Conservation (phyloP, 495 filamentous ascomycete species). For the Penicillium malachiteum region DNA sequence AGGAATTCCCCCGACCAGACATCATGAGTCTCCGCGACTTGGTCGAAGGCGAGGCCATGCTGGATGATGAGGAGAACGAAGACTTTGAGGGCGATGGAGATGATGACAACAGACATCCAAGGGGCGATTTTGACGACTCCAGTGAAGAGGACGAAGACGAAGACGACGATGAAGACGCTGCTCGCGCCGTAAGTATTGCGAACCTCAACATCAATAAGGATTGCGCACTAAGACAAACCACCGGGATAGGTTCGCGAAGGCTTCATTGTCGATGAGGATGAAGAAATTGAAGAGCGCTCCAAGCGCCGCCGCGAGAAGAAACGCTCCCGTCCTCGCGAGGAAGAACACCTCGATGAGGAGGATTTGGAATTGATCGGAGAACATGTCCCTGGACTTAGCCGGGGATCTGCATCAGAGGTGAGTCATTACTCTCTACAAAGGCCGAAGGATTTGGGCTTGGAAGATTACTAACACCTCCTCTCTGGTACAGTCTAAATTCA, state of each 20-base stretch:
- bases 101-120: conserved; percentile 39
- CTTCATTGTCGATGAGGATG: conserved; percentile 94
- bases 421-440: not conserved
- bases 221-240: not conserved
- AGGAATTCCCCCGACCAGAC: conserved; percentile 26
- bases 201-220: not conserved
- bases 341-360: conserved; percentile 89
- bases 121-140: conserved; percentile 67
- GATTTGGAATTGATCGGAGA: conserved; percentile 93
- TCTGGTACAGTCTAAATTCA: conserved; percentile 73
- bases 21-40: conserved; percentile 76
- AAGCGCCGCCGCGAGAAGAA: conserved; percentile 61
- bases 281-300: conserved; percentile 68
- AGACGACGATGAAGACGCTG: conserved; percentile 85
- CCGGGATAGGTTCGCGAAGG: conserved; percentile 74
- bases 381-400: conserved; percentile 65
- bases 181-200: conserved; percentile 43
- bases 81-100: conserved; percentile 64
- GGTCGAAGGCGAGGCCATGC: conserved; percentile 78
- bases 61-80: conserved; percentile 89
- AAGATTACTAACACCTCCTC: conserved; percentile 2
- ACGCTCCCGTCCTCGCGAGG: conserved; percentile 58
- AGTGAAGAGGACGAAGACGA: conserved; percentile 97
- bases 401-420: conserved; percentile 62
- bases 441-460: not conserved